Percentiles rank a stretch among this genome's conserved stretches.
These are phyloP conservation scores for Tetrapisispora namnaoensis DNA, from an alignment of 805 yeast species.

Conservation along the genomic window DNA sequence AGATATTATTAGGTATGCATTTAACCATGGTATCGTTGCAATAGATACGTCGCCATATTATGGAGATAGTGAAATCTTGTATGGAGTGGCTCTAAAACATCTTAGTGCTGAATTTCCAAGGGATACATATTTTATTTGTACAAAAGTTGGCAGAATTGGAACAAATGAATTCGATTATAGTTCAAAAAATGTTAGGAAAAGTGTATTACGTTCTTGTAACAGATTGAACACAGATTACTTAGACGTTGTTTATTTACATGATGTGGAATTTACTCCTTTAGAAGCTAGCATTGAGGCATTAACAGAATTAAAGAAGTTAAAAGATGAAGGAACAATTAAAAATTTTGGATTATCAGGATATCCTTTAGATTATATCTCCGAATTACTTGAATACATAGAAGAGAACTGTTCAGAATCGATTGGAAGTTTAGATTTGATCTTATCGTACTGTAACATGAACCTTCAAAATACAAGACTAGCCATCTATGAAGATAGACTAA, in stretches of 20 bases:
- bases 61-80: conserved; percentile 71
- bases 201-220: conserved; percentile 56
- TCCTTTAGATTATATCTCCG: conserved; percentile 62
- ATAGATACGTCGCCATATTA: conserved; percentile 91
- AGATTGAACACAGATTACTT: conserved; percentile 59
- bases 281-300: conserved; percentile 53
- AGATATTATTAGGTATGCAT: conserved; percentile 50
- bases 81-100: conserved; percentile 54
- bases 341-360: conserved; percentile 80
- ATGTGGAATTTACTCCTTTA: conserved; percentile 67
- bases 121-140: conserved; percentile 57
- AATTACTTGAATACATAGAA: conserved; percentile 20
- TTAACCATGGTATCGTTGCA: conserved; percentile 60
- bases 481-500: conserved; percentile 21
- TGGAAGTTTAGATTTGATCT: conserved; percentile 61
- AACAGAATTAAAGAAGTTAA: conserved; percentile 45
- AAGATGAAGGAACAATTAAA: conserved; percentile 50
- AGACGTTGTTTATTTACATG: conserved; percentile 82
- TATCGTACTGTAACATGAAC: conserved; percentile 76
- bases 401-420: conserved; percentile 25
- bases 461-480: conserved; percentile 54
- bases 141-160: conserved; percentile 75
- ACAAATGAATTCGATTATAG: conserved; percentile 65
- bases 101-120: conserved; percentile 38
- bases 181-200: conserved; percentile 45